phyloP scores from a whole-genome alignment of 2,329 filamentous ascomycete species.

The Periconia sp. region DNA sequence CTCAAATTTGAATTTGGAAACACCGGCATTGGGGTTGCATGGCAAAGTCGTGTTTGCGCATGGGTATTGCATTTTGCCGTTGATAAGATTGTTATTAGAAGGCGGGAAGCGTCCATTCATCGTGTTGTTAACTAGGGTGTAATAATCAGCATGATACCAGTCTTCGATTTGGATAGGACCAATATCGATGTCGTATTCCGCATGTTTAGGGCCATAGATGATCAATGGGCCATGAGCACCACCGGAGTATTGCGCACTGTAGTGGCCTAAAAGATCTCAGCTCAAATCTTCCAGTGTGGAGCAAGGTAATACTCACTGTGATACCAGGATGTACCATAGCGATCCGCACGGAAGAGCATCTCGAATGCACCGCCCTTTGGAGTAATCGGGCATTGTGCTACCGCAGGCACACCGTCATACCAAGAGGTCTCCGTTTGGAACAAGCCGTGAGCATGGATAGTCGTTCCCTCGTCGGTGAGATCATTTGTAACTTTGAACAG shows the following conservation, averaged over 20 bases:
- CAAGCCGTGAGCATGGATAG: conserved; percentile 44
- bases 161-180: conserved; percentile 49
- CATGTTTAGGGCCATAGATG: conserved; percentile 38
- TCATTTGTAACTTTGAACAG: conserved; percentile 36
- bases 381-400: conserved; percentile 43
- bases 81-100: conserved; percentile 26
- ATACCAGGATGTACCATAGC: conserved; percentile 34
- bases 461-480: conserved; percentile 39
- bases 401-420: conserved; percentile 45
- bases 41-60: conserved; percentile 31
- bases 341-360: conserved; percentile 34
- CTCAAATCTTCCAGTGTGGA: no score
- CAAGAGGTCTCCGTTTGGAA: conserved; percentile 40
- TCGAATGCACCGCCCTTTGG: conserved; percentile 30
- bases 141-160: conserved; percentile 46
- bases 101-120: conserved; percentile 29
- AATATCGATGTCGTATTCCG: conserved; percentile 48
- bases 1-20: conserved; percentile 47
- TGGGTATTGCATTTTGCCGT: conserved; percentile 31
- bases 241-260: conserved; percentile 34
- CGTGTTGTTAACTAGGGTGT: conserved; percentile 35
- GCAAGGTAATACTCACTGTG: conserved; percentile 21
- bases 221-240: conserved; percentile 34
- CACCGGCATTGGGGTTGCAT: conserved; percentile 30
- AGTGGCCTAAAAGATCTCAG: conserved; percentile 26